Conservation (phyloP, 192 early-diverging fungal genomes). For the Dimargaris cristalligena region DNA sequence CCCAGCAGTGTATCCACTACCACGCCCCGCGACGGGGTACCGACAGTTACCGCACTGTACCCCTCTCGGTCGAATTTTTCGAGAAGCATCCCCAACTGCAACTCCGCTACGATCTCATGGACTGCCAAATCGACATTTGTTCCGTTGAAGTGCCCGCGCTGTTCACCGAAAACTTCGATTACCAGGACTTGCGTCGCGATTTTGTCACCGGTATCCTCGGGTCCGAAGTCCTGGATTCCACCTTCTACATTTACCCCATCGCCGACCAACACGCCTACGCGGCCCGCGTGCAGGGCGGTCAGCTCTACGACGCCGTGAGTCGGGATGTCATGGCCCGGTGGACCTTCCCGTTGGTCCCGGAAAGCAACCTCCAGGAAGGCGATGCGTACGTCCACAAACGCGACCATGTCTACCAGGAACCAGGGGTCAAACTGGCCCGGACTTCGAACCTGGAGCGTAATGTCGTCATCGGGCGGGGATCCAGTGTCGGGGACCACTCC, state of each 20-base stretch:
- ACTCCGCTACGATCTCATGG: conserved; percentile 81
- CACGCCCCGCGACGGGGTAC: conserved; percentile 39
- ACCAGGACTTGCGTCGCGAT: conserved; percentile 73
- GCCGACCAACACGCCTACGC: conserved; percentile 47
- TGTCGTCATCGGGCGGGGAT: conserved; percentile 63
- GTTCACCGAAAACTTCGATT: conserved; percentile 97
- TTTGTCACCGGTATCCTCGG: conserved; percentile 82
- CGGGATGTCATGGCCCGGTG: conserved; percentile 77
- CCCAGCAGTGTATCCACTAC: conserved; percentile 67
- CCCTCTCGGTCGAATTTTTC: conserved; percentile 30
- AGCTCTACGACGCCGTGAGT: conserved; percentile 48
- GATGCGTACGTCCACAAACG: conserved; percentile 54
- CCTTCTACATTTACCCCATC: conserved; percentile 67
- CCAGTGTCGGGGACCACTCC: conserved; percentile 57
- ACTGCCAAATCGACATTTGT: conserved; percentile 87
- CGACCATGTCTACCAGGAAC: conserved; percentile 75
- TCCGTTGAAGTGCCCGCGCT: conserved; percentile 76
- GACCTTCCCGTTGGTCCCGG: conserved; percentile 89
- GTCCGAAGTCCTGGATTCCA: conserved; percentile 71
- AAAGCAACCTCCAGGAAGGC: conserved; percentile 56
- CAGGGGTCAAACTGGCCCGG: conserved; percentile 53
- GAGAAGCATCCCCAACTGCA: conserved; percentile 50
- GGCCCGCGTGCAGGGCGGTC: conserved; percentile 36
- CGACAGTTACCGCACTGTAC: conserved; percentile 22
- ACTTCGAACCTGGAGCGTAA: conserved; percentile 45